These are phyloP conservation scores for Phlyctochytrium planicorne DNA, from an alignment of 192 early-diverging fungal genomes.

Conservation along the genomic window DNA sequence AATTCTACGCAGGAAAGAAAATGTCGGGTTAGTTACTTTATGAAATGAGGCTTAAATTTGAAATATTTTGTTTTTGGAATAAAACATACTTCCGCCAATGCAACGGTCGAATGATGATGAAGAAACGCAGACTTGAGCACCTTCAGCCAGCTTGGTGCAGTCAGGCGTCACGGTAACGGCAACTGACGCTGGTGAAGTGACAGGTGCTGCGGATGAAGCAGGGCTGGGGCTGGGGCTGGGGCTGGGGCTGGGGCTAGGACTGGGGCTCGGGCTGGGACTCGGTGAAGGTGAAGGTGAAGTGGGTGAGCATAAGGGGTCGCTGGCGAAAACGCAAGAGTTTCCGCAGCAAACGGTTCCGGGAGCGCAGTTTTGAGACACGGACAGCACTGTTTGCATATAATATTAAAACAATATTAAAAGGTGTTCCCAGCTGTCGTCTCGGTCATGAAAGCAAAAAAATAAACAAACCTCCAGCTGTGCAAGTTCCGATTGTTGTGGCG, in stretches of 20 bases:
- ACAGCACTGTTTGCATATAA: conserved; percentile 1
- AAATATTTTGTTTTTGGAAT: too few species aligned
- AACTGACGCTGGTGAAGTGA: not conserved
- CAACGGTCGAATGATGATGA: not conserved
- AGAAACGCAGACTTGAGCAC: not conserved
- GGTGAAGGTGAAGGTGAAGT: not conserved
- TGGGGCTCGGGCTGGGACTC: not conserved
- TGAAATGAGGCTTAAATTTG: too few species aligned
- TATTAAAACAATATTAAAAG: too few species aligned
- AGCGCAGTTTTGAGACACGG: conserved; percentile 16
- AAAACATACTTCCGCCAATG: too few species aligned
- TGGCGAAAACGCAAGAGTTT: conserved; percentile 12
- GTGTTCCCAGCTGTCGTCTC: too few species aligned
- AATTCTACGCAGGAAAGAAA: not conserved
- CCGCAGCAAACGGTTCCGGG: conserved; percentile 22
- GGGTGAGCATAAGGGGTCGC: not conserved
- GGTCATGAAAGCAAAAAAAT: too few species aligned
- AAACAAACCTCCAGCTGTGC: not conserved
- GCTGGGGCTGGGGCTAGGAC: not conserved
- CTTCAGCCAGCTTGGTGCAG: not conserved
- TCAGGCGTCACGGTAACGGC: not conserved
- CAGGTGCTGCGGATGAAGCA: not conserved
- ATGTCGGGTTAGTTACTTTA: too few species aligned
- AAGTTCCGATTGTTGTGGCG: not conserved
- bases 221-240: not conserved